These are phyloP conservation scores for Aeschynomene evenia DNA, from an alignment of 306 rosid genomes.

Conservation along the genomic window DNA sequence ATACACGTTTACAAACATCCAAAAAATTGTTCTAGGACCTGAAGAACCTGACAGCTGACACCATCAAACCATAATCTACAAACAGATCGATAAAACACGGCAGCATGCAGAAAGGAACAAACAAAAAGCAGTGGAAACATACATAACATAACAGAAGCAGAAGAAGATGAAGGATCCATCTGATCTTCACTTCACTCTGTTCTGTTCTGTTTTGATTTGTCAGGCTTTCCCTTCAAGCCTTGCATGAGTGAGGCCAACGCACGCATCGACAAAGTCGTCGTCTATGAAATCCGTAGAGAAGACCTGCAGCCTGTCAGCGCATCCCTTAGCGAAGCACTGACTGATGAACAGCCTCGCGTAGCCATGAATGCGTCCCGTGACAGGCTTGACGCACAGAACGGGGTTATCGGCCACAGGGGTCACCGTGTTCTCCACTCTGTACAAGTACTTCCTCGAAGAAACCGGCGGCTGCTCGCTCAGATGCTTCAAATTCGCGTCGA, in stretches of 20 bases:
- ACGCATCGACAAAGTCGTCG: slow-evolving; percentile 80
- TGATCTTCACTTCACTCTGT: too few relatives aligned
- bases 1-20: background rate
- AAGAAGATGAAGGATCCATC: too few relatives aligned
- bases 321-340: slow-evolving; percentile 50
- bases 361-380: slow-evolving; percentile 64
- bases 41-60: background rate
- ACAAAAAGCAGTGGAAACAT: background rate
- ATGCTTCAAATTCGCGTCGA: slow-evolving; percentile 72
- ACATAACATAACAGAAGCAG: background rate
- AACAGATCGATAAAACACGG: background rate
- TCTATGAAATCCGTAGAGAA: slow-evolving; percentile 79
- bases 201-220: too few relatives aligned
- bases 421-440: slow-evolving; percentile 91
- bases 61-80: background rate
- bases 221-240: slow-evolving; percentile 69
- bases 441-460: slow-evolving; percentile 61
- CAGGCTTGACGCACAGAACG: slow-evolving; percentile 72
- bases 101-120: background rate
- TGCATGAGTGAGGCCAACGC: slow-evolving; percentile 69
- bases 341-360: slow-evolving; percentile 70
- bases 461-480: slow-evolving; percentile 65
- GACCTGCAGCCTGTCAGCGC: slow-evolving; percentile 62
- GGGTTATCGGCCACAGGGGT: slow-evolving; percentile 84
- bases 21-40: background rate